Evolutionary conservation across 768 basidiomycete genomes (phyloP), one percentile per base, ranked within the genome.

Genomic region (Candolleomyces aberdarensis): DNA sequence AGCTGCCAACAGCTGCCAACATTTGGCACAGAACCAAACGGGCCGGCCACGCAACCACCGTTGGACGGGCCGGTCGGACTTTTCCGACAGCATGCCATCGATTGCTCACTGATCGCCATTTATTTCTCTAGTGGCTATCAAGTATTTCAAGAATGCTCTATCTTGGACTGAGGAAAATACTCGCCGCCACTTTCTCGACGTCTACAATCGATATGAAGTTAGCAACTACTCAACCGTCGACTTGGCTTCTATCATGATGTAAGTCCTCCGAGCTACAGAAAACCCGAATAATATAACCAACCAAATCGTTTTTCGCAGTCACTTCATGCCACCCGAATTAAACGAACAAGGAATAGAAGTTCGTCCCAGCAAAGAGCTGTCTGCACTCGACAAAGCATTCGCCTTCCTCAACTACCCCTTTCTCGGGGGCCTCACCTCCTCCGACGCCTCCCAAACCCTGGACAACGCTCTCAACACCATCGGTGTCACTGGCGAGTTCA

Each of bases 211-310:
- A 1, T 10, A 48, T 2, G 64, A 67, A 32, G 61, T 63, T 14
- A 60, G 57, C 50, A 65, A 63, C 49, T 67, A 57, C 56, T 62
- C 64, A 13, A 57, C 55, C 8, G 17, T 65, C 40, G 64, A 67
- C 43, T 41, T 55, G 29, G 63, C 50, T 2, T 67, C 66, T 10
- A 63, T 67, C 19, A 67, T 65, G 66, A 64, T 64, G 66, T 65
- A 41, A 13, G 66, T 60, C n/a, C 6, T 4, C 54, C 41, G 41
- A 8, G 8, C 41, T 43, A n/a, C n/a, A 43, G 8, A 9, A 43
- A 17, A 9, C 8, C 9, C 8, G 41, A 43, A 17, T 17, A 43
- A 9, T 17, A 9, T 17, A 9, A 43, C 8, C 41, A 8, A 43
- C 29, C 51, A 52, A 8, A 57, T 14, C 22, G 26, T 54, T 39